phyloP scores from a whole-genome alignment of 2,329 filamentous ascomycete species.

The Saccharata proteae region DNA sequence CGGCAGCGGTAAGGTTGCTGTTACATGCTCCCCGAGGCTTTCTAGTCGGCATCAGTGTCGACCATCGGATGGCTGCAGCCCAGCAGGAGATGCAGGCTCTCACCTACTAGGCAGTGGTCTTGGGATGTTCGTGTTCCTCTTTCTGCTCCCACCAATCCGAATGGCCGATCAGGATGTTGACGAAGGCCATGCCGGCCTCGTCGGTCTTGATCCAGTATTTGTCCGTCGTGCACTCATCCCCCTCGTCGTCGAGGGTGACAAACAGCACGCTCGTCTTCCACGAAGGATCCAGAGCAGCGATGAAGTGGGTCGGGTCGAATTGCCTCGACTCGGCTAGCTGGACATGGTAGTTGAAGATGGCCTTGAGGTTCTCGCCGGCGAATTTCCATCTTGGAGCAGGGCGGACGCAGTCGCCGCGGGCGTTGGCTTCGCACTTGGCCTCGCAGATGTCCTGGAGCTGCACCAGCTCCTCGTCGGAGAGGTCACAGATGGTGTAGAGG shows the following conservation, averaged over 20 bases:
- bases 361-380: slow-evolving; percentile 1
- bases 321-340: slow-evolving; percentile 3
- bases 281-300: neutral
- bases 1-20: too few species aligned
- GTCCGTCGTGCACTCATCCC: slow-evolving; percentile 4
- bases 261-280: slow-evolving; percentile 3
- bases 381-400: slow-evolving; percentile 3
- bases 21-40: too few species aligned
- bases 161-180: slow-evolving; percentile 6
- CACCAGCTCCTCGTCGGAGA: slow-evolving; percentile 3
- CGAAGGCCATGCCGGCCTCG: slow-evolving; percentile 2
- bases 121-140: slow-evolving; percentile 1
- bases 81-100: too few species aligned
- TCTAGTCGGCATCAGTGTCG: too few species aligned
- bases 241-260: slow-evolving; percentile 6
- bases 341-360: slow-evolving; percentile 4
- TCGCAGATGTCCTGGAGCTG: slow-evolving; percentile 7
- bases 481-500: slow-evolving; percentile 5
- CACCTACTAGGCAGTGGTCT: too few species aligned
- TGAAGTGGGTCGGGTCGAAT: slow-evolving; percentile 7
- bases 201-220: slow-evolving; percentile 6
- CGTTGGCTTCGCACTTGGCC: slow-evolving; percentile 4
- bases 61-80: too few species aligned
- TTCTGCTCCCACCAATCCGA: slow-evolving; percentile 6
- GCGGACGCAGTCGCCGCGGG: slow-evolving; percentile 6